Conservation (phyloP, 2,329 filamentous ascomycete species). For the Botrytis byssoidea region DNA sequence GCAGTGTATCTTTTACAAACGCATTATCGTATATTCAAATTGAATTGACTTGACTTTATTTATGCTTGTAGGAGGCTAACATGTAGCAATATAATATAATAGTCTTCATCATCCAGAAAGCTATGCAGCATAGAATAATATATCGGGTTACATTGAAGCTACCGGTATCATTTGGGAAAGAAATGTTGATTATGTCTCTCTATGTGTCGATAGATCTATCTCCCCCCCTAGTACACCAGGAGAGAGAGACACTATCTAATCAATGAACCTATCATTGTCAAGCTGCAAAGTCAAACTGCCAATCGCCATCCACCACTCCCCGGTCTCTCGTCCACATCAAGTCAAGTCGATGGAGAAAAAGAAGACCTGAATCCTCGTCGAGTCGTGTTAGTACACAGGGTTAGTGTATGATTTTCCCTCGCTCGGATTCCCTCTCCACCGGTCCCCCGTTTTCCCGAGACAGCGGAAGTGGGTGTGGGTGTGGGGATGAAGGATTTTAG, state of each 20-base stretch:
- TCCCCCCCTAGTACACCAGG: not conserved
- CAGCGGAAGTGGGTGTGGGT: not conserved
- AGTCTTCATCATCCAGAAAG: too few relatives aligned
- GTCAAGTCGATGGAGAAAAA: not conserved
- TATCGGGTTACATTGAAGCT: not conserved
- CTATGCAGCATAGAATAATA: too few relatives aligned
- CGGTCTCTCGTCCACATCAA: not conserved
- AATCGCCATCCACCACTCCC: not conserved
- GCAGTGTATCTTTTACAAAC: not conserved
- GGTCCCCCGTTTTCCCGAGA: conserved; percentile 1
- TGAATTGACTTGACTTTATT: not conserved
- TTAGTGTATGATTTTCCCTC: not conserved
- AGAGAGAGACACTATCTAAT: not conserved
- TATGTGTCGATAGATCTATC: not conserved
- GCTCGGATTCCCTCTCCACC: not conserved
- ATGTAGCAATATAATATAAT: too few relatives aligned
- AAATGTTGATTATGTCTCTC: not conserved
- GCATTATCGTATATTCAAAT: not conserved
- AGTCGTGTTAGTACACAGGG: not conserved
- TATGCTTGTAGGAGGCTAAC: not conserved
- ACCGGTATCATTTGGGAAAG: not conserved
- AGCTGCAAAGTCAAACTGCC: not conserved
- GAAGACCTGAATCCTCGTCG: not conserved
- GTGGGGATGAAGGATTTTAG: conserved; percentile 2
- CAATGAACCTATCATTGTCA: not conserved